Evolutionary conservation across 2,329 filamentous ascomycete species (phyloP).

Genomic region (Trichoderma lentiforme): DNA sequence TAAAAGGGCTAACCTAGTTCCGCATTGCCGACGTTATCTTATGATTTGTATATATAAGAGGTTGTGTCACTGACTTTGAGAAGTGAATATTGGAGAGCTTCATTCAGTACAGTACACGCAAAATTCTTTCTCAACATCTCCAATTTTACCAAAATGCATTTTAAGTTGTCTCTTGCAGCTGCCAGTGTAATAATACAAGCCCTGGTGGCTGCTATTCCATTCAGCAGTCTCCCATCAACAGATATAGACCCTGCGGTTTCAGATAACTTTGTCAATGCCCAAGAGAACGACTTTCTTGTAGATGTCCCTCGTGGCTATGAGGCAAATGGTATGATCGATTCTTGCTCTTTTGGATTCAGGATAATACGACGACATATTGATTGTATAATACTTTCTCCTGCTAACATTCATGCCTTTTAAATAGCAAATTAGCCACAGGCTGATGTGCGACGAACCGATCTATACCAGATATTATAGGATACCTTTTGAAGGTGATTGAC

Average conservation of each 20-base stretch:
- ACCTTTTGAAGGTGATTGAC: neutral
- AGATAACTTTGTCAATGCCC: neutral
- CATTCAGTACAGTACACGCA: neutral
- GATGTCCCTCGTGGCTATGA: neutral
- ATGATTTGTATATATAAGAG: neutral
- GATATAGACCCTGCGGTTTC: neutral
- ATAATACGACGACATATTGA: neutral
- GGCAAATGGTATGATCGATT: neutral
- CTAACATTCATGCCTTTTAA: neutral
- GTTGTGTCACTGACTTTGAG: neutral
- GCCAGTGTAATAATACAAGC: neutral
- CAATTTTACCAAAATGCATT: neutral
- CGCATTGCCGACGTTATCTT: neutral
- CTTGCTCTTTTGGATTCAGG: too few relatives aligned
- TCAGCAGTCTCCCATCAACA: neutral
- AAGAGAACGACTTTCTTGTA: neutral
- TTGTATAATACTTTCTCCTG: neutral
- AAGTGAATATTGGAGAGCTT: neutral
- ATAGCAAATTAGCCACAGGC: neutral
- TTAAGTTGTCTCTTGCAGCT: neutral
- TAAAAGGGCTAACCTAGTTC: neutral
- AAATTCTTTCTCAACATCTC: neutral
- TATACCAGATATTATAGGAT: neutral
- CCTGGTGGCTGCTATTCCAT: neutral
- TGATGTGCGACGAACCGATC: neutral